phyloP scores from a whole-genome alignment of 352 stramenopile genomes.

The Phytophthora foliorum region DNA sequence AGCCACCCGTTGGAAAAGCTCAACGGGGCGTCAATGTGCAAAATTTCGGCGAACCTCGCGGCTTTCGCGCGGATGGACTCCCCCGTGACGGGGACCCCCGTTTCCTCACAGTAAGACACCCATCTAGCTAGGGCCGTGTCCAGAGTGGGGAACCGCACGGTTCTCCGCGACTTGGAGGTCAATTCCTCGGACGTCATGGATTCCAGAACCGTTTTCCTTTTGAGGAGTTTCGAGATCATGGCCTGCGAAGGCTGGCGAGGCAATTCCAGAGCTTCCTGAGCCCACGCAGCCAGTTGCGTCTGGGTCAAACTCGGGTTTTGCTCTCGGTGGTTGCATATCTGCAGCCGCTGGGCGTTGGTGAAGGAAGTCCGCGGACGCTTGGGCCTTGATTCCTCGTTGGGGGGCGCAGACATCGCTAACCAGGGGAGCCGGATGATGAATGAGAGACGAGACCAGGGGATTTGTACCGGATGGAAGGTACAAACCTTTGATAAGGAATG shows the following conservation, averaged over 20 bases:
- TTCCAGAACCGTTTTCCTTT: conserved; percentile 38
- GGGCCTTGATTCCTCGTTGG: not conserved
- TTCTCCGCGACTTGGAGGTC: conserved; percentile 31
- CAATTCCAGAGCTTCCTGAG: conserved; percentile 26
- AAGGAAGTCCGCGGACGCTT: conserved; percentile 28
- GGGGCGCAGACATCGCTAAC: conserved; percentile 21
- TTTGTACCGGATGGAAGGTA: not conserved
- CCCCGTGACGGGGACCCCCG: conserved; percentile 30
- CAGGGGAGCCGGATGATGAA: conserved; percentile 11
- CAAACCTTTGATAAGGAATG: not conserved
- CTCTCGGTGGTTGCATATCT: conserved; percentile 35
- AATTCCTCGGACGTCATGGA: conserved; percentile 36
- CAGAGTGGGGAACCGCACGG: conserved; percentile 34
- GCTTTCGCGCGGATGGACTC: conserved; percentile 36
- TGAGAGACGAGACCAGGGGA: not conserved
- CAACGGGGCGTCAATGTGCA: conserved; percentile 30
- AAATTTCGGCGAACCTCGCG: conserved; percentile 27
- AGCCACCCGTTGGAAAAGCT: conserved; percentile 47
- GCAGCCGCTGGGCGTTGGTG: conserved; percentile 42
- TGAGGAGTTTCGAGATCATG: conserved; percentile 49
- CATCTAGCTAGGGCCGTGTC: conserved; percentile 37
- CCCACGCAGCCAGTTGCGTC: conserved; percentile 32
- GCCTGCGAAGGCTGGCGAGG: conserved; percentile 40
- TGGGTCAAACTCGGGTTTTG: conserved; percentile 38
- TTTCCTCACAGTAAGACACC: conserved; percentile 43